Evolutionary conservation across 345 rosid species (phyloP), one percentile per base, ranked within the genome.

Genomic region (Pugionium cornutum): DNA sequence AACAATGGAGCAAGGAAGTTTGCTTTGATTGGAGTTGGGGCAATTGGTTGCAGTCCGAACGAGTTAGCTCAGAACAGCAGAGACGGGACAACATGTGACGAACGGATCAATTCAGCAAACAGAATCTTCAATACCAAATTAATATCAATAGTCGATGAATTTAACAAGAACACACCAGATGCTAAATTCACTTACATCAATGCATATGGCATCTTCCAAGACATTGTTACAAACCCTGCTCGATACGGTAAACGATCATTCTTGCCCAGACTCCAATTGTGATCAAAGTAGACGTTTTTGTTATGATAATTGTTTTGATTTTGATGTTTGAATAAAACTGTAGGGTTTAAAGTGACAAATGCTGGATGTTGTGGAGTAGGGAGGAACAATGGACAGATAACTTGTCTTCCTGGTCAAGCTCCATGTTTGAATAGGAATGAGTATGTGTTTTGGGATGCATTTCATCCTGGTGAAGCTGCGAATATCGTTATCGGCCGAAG

Each of bases 31-130:
- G 97, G 99, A 26, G 70, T 88, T 1, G 99, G 99, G 0, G 88
- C 81, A 26, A 79, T 90, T 2, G 99, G 99, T 3, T 94, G 99
- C 82, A 88, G 87, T 73, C 99, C 97, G 5, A 90, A 79, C 69
- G 78, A 85, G 61, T 42, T 94, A 73, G 89, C 96, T 62, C 90
- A 82, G 60, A 85, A 78, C 41, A 85, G 95, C 48, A 80, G 75
- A 35, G 88, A 88, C 42, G 88, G 95, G 1, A 78, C 53, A 67
- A 89, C 97, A 2, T 85, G 99, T 36, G 95, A 80, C 40, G 50
- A 52, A 40, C 74, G 76, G 10, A 78, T 94, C 62, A 90, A 94
- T 64, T 50, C 69, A 1, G 97, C 99, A 1, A 84, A 81, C 69
- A 83, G 83, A 62, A 81, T 88, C 32, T 94, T 90, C 82, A 94